phyloP scores from a whole-genome alignment of 2,329 filamentous ascomycete genomes.

The Nigrospora osmanthi region DNA sequence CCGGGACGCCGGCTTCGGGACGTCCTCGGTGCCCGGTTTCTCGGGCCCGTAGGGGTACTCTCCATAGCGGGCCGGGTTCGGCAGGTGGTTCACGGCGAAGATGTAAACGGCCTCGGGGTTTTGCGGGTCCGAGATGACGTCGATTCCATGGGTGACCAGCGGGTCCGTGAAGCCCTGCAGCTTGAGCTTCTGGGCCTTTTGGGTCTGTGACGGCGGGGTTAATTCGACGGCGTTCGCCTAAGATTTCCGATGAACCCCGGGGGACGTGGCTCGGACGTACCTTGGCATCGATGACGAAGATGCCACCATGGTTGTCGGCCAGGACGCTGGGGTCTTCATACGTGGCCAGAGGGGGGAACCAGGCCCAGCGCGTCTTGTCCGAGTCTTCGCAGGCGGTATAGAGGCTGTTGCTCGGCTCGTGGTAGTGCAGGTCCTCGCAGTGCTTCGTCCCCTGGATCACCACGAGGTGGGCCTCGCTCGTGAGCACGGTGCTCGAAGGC shows the following conservation, averaged over 20 bases:
- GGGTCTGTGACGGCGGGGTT: conserved; percentile 26
- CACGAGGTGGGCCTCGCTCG: conserved; percentile 19
- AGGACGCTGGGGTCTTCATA: conserved; percentile 30
- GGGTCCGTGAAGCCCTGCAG: conserved; percentile 43
- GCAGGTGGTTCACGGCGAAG: conserved; percentile 52
- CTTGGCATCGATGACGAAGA: conserved; percentile 46
- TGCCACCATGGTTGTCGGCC: conserved; percentile 28
- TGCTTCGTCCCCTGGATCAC: conserved; percentile 42
- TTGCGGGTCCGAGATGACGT: conserved; percentile 43
- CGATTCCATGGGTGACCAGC: conserved; percentile 54
- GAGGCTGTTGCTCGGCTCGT: conserved; percentile 35
- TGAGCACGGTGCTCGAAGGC: conserved; percentile 10
- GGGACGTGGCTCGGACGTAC: conserved; percentile 21
- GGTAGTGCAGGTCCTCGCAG: conserved; percentile 54
- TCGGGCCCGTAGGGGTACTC: background rate
- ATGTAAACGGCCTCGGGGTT: conserved; percentile 42
- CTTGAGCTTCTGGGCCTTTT: conserved; percentile 33
- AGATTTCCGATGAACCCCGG: background rate
- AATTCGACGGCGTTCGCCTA: background rate
- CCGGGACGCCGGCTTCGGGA: conserved; percentile 37
- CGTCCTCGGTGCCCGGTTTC: conserved; percentile 11
- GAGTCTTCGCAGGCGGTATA: conserved; percentile 50
- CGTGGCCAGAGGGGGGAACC: conserved; percentile 41
- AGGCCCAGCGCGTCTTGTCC: conserved; percentile 30
- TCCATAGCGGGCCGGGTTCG: conserved; percentile 32